A percentile compares a stretch with the other conserved stretches of the same genome.
Conservation (phyloP, 306 rosid species). For the Biancaea sappan region DNA sequence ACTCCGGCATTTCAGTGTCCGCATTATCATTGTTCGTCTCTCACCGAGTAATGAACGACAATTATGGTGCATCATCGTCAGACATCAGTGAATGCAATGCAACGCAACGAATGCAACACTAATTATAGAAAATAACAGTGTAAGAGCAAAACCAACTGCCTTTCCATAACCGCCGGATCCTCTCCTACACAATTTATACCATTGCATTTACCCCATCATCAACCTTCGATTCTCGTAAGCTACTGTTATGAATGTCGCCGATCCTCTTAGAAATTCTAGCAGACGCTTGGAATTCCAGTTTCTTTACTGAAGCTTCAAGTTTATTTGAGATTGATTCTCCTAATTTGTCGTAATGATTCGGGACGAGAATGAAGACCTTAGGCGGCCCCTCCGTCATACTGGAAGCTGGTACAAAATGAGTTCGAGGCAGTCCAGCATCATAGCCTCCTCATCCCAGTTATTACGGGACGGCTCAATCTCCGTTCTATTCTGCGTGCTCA, state of each 20-base stretch:
- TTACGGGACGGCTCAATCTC: slow-evolving; percentile 74
- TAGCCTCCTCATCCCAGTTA: slow-evolving; percentile 54
- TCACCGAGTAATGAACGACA: background rate
- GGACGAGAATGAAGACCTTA: slow-evolving; percentile 59
- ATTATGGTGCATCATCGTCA: background rate
- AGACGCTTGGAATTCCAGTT: background rate
- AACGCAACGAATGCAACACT: background rate
- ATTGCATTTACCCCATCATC: background rate
- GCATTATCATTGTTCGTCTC: background rate
- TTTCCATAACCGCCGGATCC: background rate
- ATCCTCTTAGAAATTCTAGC: slow-evolving; percentile 16
- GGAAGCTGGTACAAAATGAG: slow-evolving; percentile 91
- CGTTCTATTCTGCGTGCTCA: slow-evolving; percentile 77
- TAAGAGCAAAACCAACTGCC: background rate
- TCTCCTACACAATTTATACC: background rate
- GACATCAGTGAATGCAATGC: background rate
- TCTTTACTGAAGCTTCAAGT: background rate
- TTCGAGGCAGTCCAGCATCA: slow-evolving; percentile 65
- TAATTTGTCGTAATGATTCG: slow-evolving; percentile 43
- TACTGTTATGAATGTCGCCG: background rate
- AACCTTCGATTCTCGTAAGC: background rate
- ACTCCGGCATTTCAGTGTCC: no score
- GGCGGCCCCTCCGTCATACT: slow-evolving; percentile 74
- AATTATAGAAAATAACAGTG: background rate
- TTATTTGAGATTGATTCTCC: background rate